Base-by-base conservation (phyloP, 371 early-diverging fungal species). In the Apophysomyces sp. region DNA sequence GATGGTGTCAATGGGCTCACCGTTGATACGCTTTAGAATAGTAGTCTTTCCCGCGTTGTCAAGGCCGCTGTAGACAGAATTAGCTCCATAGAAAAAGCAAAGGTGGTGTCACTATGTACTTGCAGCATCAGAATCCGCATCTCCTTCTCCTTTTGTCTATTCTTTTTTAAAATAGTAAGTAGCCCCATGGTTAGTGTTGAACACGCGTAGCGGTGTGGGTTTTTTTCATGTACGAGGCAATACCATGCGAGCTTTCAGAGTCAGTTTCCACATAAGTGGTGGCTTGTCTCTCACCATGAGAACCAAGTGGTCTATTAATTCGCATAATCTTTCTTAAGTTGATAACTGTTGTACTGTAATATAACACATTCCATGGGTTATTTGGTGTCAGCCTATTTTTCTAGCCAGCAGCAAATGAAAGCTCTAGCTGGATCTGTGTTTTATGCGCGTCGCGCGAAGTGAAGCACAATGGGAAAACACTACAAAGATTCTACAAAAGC, bases 1-100 rank as follows among this genome's bases (percentile, higher is more conserved):
- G 49, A 99, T 93, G n/a, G 89, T 88, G 66, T 87, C 87, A 57
- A 94, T 94, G 56, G 89, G 87, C 65, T 95, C 94, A 28, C 96
- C 96, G 73, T 94, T 95, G 69, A 98, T 89, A 4, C 93, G 86
- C 68, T 98, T 95, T 31, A 99, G 78, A 61, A 99, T 95, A 18
- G 99, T 98, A 0, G 99, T 99, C 67, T 99, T 99, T 67, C 99
- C 99, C 0, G 99, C 98, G 84, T 99, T 99, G 81, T 99, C 99
- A 15, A 98, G 85, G 0, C 99, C 99, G 12, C 90, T 92, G 40
- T 60, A 39, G 39, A 16, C 39, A 21, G 36, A 31, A 32, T 26
- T 13, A 51, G 28, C n/a, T 18, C 31, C n/a, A 8, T 3, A 39
- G 16, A 9, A 27, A 11, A 4, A 2, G 15, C 11, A 4, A 24